Conservation (phyloP, 106 monocot genomes). For the Iris macrosiphon region DNA sequence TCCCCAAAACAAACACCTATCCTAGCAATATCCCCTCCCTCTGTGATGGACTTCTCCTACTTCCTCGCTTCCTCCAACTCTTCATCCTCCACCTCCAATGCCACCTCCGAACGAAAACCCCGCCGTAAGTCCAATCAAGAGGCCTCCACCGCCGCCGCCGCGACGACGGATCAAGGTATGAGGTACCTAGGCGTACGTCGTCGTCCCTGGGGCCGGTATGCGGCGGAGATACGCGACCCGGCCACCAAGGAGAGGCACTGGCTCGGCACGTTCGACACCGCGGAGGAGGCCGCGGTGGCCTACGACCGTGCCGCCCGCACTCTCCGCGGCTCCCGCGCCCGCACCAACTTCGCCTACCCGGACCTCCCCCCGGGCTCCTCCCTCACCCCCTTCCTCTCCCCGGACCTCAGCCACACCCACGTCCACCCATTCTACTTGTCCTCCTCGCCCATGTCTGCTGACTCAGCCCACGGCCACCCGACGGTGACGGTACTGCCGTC, state of each 20-base stretch:
- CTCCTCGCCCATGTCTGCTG: background rate
- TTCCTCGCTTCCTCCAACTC: conserved; percentile 21
- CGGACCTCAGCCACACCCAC: conserved; percentile 23
- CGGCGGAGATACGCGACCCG: conserved; percentile 75
- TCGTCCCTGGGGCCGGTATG: conserved; percentile 78
- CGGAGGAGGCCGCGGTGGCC: conserved; percentile 68
- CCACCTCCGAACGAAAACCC: conserved; percentile 16
- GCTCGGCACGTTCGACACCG: conserved; percentile 86
- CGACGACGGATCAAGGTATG: too few species aligned
- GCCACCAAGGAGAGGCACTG: conserved; percentile 78
- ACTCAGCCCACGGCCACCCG: background rate
- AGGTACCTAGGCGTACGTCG: conserved; percentile 63
- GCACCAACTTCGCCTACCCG: conserved; percentile 72
- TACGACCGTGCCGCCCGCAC: conserved; percentile 70
- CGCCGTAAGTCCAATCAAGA: conserved; percentile 23
- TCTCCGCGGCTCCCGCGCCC: conserved; percentile 50
- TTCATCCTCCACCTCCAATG: conserved; percentile 2
- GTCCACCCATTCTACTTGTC: conserved; percentile 8
- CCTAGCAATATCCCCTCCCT: background rate
- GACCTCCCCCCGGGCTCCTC: conserved; percentile 71
- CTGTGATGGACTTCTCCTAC: conserved; percentile 35
- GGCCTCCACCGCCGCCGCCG: background rate
- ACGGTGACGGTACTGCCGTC: background rate
- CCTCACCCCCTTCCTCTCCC: conserved; percentile 64
- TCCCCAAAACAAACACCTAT: background rate